Evolutionary conservation across 1,284 basidiomycete genomes (phyloP).

Genomic region (Cryptococcus depauperatus): DNA sequence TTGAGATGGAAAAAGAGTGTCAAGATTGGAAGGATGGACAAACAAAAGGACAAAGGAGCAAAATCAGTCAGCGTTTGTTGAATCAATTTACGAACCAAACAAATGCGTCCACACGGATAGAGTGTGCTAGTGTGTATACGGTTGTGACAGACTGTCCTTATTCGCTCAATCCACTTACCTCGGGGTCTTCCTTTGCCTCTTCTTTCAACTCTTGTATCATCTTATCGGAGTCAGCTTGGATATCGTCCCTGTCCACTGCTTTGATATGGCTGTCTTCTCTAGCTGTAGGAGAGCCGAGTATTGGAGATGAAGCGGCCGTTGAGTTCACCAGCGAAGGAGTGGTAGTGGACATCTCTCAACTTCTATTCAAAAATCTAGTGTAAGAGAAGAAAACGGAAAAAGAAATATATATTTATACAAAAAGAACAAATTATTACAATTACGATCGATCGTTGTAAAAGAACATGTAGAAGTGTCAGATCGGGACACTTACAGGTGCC

Average conservation of each 20-base stretch:
- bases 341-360: constrained; percentile 6
- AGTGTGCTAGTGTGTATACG: neutral
- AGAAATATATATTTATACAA: too few species aligned
- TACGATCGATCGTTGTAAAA: too few species aligned
- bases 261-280: neutral
- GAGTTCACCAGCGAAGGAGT: constrained; percentile 15
- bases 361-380: too few species aligned
- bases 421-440: too few species aligned
- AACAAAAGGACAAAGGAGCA: constrained; percentile 20
- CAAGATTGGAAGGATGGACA: neutral
- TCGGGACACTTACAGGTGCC: too few species aligned
- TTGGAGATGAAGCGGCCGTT: constrained; percentile 27
- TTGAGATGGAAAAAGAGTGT: constrained; percentile 1
- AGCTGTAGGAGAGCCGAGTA: constrained; percentile 29
- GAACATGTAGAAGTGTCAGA: too few species aligned
- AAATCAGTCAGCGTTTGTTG: constrained; percentile 3
- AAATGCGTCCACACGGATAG: neutral
- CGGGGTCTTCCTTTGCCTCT: constrained; percentile 33
- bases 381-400: too few species aligned
- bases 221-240: constrained; percentile 8
- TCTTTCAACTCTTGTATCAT: constrained; percentile 16
- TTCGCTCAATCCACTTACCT: constrained; percentile 19
- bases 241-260: constrained; percentile 4
- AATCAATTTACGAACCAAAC: constrained; percentile 2
- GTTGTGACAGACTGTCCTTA: neutral